These are phyloP conservation scores for Dioszegia crocea DNA, from an alignment of 768 basidiomycete genomes.

Conservation along the genomic window DNA sequence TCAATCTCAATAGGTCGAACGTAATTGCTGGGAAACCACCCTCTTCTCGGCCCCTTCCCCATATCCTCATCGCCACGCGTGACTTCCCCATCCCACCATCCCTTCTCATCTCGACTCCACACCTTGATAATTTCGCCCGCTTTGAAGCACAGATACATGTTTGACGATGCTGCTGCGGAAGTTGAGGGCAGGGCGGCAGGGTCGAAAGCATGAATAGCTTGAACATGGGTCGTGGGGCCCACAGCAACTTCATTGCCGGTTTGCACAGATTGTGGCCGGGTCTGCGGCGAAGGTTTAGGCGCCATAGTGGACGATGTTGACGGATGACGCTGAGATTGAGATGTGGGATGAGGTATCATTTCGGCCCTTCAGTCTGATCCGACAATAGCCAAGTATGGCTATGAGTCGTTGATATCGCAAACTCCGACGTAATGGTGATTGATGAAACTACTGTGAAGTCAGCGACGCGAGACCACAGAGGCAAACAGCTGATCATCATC, in stretches of 20 bases:
- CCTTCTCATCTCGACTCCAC: constrained; percentile 76
- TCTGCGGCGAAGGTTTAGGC: neutral
- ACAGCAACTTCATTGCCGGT: neutral
- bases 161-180: constrained; percentile 54
- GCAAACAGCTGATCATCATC: too few relatives aligned
- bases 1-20: constrained; percentile 28
- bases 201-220: constrained; percentile 82
- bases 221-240: constrained; percentile 29
- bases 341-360: neutral
- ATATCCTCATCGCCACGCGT: constrained; percentile 54
- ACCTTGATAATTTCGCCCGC: constrained; percentile 89
- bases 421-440: too few relatives aligned
- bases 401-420: too few relatives aligned
- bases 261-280: constrained; percentile 4
- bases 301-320: neutral
- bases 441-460: too few relatives aligned
- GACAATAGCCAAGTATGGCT: too few relatives aligned
- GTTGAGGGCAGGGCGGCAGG: constrained; percentile 32
- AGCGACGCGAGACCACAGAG: too few relatives aligned
- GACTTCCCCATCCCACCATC: constrained; percentile 98
- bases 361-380: neutral
- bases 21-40: constrained; percentile 99
- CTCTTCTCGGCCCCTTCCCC: constrained; percentile 55
- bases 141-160: constrained; percentile 77
- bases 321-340: neutral